A percentile compares a stretch with the other conserved stretches of the same genome.
Evolutionary conservation across 2,329 filamentous ascomycete species (phyloP).

Genomic region (Neofusicoccum cordaticola): DNA sequence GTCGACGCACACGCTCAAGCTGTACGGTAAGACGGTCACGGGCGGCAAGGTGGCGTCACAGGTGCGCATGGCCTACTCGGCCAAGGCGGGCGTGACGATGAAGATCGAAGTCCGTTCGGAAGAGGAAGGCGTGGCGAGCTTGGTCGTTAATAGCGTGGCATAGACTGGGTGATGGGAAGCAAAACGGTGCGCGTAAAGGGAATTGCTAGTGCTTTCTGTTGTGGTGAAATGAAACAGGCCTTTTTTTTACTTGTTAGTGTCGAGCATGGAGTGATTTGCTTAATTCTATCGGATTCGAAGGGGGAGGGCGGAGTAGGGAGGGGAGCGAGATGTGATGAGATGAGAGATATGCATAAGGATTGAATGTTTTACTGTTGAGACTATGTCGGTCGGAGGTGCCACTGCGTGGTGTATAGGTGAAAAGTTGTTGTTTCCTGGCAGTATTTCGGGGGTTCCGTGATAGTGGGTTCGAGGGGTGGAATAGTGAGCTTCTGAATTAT

Average conservation of each 20-base stretch:
- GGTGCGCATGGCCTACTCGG: conserved; percentile 89
- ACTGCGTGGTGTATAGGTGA: too few species aligned
- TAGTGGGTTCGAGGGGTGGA: too few species aligned
- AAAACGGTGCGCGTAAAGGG: neutral
- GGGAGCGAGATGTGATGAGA: neutral
- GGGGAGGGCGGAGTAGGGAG: neutral
- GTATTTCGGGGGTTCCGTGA: too few species aligned
- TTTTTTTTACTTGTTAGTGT: neutral
- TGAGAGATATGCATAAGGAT: neutral
- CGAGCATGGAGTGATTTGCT: neutral
- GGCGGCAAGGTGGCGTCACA: conserved; percentile 85
- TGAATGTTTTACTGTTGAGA: neutral
- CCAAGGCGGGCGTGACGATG: conserved; percentile 89
- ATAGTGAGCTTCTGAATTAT: too few species aligned
- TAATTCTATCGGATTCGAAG: neutral
- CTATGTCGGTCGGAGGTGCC: too few species aligned
- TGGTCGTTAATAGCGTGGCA: conserved; percentile 81
- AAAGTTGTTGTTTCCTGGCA: too few species aligned
- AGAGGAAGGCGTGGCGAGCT: conserved; percentile 82
- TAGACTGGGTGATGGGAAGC: conserved; percentile 40
- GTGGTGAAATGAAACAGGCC: neutral
- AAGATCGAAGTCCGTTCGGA: conserved; percentile 92
- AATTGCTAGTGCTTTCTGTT: neutral
- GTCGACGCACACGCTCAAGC: conserved; percentile 89
- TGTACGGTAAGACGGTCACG: conserved; percentile 90